Conservation (phyloP, 768 basidiomycete species). For the Phallus indusiatus region DNA sequence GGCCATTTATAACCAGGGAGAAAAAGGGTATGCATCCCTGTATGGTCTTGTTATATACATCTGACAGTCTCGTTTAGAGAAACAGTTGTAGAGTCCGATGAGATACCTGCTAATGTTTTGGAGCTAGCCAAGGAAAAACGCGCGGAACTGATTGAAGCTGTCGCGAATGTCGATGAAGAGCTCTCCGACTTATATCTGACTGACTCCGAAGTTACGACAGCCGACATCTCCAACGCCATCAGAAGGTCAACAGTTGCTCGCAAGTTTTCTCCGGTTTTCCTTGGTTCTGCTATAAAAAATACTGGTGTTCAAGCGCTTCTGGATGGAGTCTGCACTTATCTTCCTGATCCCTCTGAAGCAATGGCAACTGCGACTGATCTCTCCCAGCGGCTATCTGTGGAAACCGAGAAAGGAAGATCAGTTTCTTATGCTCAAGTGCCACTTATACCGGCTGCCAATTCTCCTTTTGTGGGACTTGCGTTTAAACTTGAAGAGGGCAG, state of each 20-base stretch:
- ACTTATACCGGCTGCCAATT: conserved; percentile 72
- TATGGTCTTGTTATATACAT: neutral
- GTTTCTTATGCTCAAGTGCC: conserved; percentile 32
- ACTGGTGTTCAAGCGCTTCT: conserved; percentile 89
- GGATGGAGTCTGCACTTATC: conserved; percentile 92
- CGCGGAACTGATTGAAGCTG: conserved; percentile 83
- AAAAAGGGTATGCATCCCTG: conserved; percentile 61
- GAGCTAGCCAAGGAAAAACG: conserved; percentile 78
- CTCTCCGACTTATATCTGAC: conserved; percentile 87
- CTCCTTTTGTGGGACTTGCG: conserved; percentile 86
- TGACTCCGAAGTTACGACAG: conserved; percentile 65
- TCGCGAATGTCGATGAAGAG: conserved; percentile 93
- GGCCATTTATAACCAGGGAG: conserved; percentile 87
- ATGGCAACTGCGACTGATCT: conserved; percentile 78
- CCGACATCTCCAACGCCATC: conserved; percentile 74
- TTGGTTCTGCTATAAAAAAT: conserved; percentile 97
- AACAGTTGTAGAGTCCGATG: conserved; percentile 70
- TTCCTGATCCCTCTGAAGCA: conserved; percentile 80
- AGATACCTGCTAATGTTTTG: conserved; percentile 71
- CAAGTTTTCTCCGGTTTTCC: conserved; percentile 93
- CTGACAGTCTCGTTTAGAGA: conserved; percentile 35
- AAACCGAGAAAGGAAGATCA: conserved; percentile 6
- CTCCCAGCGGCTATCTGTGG: conserved; percentile 47
- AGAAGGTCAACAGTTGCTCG: conserved; percentile 80
- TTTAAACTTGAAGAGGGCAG: conserved; percentile 98